Conservation (phyloP, 805 yeast genomes). For the Monosporozyma yasuniensis region DNA sequence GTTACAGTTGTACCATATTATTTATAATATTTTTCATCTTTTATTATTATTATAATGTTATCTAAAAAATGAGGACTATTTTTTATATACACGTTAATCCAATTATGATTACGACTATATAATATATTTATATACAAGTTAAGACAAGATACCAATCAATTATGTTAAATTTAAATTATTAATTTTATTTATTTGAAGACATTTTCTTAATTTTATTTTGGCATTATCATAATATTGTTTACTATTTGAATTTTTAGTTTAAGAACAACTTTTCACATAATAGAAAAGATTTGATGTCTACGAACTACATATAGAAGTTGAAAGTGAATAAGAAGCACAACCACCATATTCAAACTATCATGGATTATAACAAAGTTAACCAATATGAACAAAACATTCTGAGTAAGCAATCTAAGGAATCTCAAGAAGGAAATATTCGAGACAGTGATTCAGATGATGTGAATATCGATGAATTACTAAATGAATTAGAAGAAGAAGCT, state of each 20-base stretch:
- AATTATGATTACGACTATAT: too few relatives aligned
- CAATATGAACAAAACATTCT: slow-evolving; percentile 2
- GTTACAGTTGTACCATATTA: not conserved
- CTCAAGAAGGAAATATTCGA: not conserved
- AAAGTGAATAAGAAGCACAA: not conserved
- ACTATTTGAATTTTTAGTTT: not conserved
- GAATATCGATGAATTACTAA: slow-evolving; percentile 37
- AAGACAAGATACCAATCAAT: too few relatives aligned
- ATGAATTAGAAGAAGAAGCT: slow-evolving; percentile 36
- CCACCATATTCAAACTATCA: not conserved
- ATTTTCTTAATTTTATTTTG: too few relatives aligned
- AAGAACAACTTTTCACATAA: not conserved
- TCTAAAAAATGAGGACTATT: not conserved
- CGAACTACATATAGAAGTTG: not conserved
- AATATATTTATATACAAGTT: too few relatives aligned
- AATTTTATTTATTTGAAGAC: too few relatives aligned
- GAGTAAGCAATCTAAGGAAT: not conserved
- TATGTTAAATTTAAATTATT: too few relatives aligned
- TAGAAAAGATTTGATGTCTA: not conserved
- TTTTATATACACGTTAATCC: too few relatives aligned
- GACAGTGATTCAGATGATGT: slow-evolving; percentile 9
- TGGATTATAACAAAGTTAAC: not conserved
- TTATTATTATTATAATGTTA: not conserved
- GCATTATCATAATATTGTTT: too few relatives aligned
- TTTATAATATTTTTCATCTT: not conserved